Percentiles rank a stretch among this genome's conserved stretches.
Conservation (phyloP, 768 basidiomycete species). For the Xerocomus spinulosus region DNA sequence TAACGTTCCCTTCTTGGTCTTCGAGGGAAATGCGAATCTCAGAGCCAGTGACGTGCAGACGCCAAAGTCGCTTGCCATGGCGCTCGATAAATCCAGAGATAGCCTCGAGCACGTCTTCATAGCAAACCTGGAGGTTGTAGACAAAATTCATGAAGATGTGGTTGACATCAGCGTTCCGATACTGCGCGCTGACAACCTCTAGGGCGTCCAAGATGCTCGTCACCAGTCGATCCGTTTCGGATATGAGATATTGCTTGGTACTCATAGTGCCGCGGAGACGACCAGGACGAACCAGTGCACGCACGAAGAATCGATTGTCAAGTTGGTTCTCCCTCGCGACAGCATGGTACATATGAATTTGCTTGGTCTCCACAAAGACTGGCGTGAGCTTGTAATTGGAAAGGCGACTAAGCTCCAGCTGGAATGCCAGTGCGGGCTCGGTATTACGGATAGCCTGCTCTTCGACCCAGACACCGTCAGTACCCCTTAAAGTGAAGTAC, state of each 20-base stretch:
- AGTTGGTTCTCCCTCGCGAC: constrained; percentile 94
- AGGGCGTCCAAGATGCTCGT: constrained; percentile 91
- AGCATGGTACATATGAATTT: constrained; percentile 97
- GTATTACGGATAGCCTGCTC: constrained; percentile 97
- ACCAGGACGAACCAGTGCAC: constrained; percentile 93
- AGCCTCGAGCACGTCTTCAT: constrained; percentile 94
- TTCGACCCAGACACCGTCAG: constrained; percentile 77
- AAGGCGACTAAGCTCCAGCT: constrained; percentile 92
- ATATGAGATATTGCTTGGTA: constrained; percentile 96
- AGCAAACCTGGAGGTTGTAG: constrained; percentile 91
- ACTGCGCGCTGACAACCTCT: constrained; percentile 85
- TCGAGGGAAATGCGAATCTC: constrained; percentile 95
- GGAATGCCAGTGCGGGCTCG: constrained; percentile 96
- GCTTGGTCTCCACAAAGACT: constrained; percentile 94
- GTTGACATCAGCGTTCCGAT: constrained; percentile 94
- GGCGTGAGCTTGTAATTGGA: constrained; percentile 96
- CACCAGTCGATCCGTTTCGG: constrained; percentile 95
- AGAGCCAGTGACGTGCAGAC: constrained; percentile 94
- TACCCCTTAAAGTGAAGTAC: constrained; percentile 86
- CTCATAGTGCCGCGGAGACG: constrained; percentile 89
- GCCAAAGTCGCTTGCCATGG: constrained; percentile 97
- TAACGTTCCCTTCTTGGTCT: constrained; percentile 90
- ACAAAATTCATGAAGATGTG: constrained; percentile 99
- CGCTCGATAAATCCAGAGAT: constrained; percentile 99
- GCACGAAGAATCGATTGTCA: constrained; percentile 98